Base-by-base conservation (phyloP, 805 yeast species). In the Sugiyamaella lignohabitans region DNA sequence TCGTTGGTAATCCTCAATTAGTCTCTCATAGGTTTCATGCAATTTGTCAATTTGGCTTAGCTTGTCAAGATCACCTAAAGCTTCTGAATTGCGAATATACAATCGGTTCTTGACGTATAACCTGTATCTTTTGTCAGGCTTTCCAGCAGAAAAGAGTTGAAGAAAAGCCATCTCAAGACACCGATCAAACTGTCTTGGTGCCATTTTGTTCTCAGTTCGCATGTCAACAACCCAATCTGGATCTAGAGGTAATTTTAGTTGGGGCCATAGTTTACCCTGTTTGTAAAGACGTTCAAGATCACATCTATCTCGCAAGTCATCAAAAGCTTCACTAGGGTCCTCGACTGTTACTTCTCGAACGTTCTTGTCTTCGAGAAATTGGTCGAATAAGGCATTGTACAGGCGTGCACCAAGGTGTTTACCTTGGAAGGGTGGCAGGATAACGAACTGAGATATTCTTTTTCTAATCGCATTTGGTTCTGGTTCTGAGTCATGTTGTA, bases 281-380 rank as follows among this genome's bases (percentile, higher is more conserved):
- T 48, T 62, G 57, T 32, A 64, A 62, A 82, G 61, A 55, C 81
- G 67, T 48, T 67, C 64, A 54, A 87, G 69, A 59, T 93, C 98
- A 52, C 80, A 75, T 27, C 91, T 70, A 61, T 93, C 97, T 49
- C 98, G 74, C 54, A 93, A 69, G 59, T 86, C 94, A 60, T 93
- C 98, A 66, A 93, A 91, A 30, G 79, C 78, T 60, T 88, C 96
- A 59, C 84, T 85, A 2, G 98, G 98, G 62, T 93, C 98, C 62
- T 93, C 98, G 3, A 93, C 87, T 0, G 91, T 87, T 35, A 93
- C 74, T 56, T 89, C 95, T 29, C 68, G 65, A 20, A 88, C 78
- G 1, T 59, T 50, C 0, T 61, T 58, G 53, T 85, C 84, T 0
- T 58, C 53, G 2, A 70, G 55, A 84, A 95, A 87, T 39, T 62